These are phyloP conservation scores for Picocystis sp. DNA, from an alignment of 163 green algal genomes.

Conservation along the genomic window DNA sequence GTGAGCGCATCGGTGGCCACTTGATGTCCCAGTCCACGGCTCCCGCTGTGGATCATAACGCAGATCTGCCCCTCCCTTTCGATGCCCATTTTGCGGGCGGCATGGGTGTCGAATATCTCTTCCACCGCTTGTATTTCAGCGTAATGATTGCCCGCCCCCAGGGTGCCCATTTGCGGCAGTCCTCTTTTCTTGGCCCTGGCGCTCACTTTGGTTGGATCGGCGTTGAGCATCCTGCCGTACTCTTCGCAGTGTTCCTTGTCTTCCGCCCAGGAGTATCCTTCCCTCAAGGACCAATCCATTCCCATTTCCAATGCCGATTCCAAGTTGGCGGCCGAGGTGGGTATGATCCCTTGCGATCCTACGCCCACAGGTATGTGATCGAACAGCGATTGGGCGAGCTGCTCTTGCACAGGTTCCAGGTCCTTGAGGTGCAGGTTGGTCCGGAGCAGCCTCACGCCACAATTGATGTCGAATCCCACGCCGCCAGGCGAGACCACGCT, in stretches of 20 bases:
- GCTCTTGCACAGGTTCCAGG: slow-evolving; percentile 41
- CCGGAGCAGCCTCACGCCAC: slow-evolving; percentile 53
- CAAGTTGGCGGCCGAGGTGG: slow-evolving; percentile 51
- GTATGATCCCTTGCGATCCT: slow-evolving; percentile 56
- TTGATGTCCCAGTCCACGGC: slow-evolving; percentile 63
- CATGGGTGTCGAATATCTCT: slow-evolving; percentile 57
- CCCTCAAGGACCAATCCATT: slow-evolving; percentile 63
- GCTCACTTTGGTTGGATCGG: slow-evolving; percentile 48
- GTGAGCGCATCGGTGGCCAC: slow-evolving; percentile 72
- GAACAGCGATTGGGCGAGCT: slow-evolving; percentile 71
- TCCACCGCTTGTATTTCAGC: slow-evolving; percentile 81
- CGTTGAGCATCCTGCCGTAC: slow-evolving; percentile 69
- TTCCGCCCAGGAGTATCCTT: slow-evolving; percentile 74
- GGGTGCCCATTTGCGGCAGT: slow-evolving; percentile 73
- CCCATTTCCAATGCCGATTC: slow-evolving; percentile 59
- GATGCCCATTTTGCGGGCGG: slow-evolving; percentile 72
- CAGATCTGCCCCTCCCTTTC: slow-evolving; percentile 42
- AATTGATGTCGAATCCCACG: slow-evolving; percentile 85
- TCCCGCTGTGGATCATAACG: slow-evolving; percentile 76
- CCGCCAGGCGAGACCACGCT: slow-evolving; percentile 61
- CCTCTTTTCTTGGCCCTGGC: slow-evolving; percentile 71
- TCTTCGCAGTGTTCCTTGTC: slow-evolving; percentile 90
- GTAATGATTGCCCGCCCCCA: slow-evolving; percentile 87
- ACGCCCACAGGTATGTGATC: slow-evolving; percentile 88
- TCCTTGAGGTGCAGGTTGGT: slow-evolving; percentile 48